Conservation (phyloP, 208 protist genomes). For the Phytomonas serpens region DNA sequence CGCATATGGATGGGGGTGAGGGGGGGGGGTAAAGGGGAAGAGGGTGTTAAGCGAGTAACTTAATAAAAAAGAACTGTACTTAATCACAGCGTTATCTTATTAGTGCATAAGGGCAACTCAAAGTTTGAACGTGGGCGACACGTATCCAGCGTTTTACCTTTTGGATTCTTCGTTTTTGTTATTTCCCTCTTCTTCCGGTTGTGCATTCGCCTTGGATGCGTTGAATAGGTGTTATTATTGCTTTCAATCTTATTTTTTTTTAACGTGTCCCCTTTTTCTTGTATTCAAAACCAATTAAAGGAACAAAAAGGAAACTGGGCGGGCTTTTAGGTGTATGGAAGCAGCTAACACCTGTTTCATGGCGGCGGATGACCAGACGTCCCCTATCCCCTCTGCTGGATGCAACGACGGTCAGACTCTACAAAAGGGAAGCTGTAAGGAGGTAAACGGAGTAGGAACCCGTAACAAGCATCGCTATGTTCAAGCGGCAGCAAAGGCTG, state of each 20-base stretch:
- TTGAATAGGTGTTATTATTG: not conserved
- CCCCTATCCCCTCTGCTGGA: not conserved
- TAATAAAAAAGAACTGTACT: constrained; percentile 5
- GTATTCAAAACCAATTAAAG: not conserved
- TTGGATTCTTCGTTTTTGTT: not conserved
- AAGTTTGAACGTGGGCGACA: not conserved
- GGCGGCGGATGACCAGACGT: not conserved
- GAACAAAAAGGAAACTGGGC: not conserved
- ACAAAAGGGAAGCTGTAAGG: not conserved
- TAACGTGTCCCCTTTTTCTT: not conserved
- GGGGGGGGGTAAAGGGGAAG: not conserved
- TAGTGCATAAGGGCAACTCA: not conserved
- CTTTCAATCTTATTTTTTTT: constrained; percentile 7
- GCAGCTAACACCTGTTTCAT: not conserved
- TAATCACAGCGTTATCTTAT: not conserved
- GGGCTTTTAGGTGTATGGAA: not conserved
- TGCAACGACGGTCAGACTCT: not conserved
- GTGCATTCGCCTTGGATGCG: not conserved
- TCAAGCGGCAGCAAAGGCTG: not conserved
- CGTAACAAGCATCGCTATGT: not conserved
- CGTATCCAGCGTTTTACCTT: not conserved
- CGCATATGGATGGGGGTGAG: not conserved
- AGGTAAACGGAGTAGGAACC: not conserved
- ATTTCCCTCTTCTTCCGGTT: constrained; percentile 6
- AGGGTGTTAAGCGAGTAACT: not conserved